Conservation (phyloP, 768 basidiomycete species). For the Strobilomyces echinocephalus region DNA sequence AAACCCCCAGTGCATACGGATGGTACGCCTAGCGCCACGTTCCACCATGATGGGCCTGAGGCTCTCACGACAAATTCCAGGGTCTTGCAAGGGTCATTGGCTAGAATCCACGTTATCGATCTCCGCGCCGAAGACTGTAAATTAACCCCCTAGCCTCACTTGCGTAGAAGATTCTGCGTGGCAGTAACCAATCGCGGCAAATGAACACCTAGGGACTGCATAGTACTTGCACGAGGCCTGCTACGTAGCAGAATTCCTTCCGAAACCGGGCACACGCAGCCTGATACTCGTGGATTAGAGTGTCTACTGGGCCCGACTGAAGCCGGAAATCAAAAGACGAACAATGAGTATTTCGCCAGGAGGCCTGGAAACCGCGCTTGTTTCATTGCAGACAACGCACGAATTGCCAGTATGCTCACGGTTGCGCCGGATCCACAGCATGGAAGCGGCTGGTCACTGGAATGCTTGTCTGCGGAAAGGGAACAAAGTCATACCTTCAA, state of each 20-base stretch:
- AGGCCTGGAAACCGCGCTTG: neutral
- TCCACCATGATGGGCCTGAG: neutral
- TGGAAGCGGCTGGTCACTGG: neutral
- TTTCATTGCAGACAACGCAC: neutral
- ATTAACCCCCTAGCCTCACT: constrained; percentile 4
- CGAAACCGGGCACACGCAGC: constrained; percentile 1
- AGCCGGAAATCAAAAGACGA: neutral
- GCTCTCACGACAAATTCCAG: constrained; percentile 2
- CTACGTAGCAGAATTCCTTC: neutral
- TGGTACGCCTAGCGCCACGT: neutral
- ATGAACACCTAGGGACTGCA: neutral
- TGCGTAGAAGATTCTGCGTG: constrained; percentile 10
- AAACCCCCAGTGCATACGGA: neutral
- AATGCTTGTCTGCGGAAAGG: neutral
- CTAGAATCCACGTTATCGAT: constrained; percentile 8
- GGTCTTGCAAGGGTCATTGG: constrained; percentile 7
- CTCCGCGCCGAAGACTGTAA: constrained; percentile 3
- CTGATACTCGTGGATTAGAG: constrained; percentile 8
- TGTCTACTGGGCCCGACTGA: neutral
- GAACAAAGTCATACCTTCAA: neutral
- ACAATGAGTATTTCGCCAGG: neutral
- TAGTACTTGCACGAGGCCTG: neutral
- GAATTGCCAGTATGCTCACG: neutral
- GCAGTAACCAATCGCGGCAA: constrained; percentile 6
- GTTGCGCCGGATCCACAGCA: neutral